Percentiles rank a stretch among this genome's conserved stretches.
Evolutionary conservation across 192 early-diverging fungal genomes (phyloP).

Genomic region (Linnemannia hyalina): DNA sequence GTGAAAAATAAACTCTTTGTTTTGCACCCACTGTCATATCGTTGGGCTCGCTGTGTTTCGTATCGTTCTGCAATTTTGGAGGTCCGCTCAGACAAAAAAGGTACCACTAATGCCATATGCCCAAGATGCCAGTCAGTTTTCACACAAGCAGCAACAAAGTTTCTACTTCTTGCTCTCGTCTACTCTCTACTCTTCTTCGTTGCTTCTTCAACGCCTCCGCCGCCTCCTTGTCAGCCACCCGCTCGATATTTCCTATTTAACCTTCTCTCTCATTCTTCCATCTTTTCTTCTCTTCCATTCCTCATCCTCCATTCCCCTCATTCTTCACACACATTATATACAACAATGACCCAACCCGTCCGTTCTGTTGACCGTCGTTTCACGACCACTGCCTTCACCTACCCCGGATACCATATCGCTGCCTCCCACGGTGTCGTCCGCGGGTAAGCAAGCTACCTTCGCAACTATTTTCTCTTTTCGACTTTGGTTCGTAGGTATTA

Average conservation of each 20-base stretch:
- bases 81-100: no score
- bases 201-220: background rate
- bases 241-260: background rate
- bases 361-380: conserved; percentile 34
- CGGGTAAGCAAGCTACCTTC: background rate
- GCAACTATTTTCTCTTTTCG: background rate
- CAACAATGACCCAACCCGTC: background rate
- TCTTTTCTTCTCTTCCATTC: background rate
- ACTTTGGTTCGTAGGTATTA: background rate
- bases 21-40: no score
- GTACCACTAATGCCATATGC: no score
- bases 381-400: conserved; percentile 18
- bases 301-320: background rate
- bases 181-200: background rate
- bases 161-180: background rate
- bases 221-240: background rate
- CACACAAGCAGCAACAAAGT: no score
- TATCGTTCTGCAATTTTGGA: no score
- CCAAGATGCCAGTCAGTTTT: no score
- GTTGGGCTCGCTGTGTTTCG: no score
- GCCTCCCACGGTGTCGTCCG: conserved; percentile 27
- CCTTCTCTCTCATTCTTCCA: background rate
- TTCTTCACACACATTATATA: background rate
- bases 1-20: no score
- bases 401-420: conserved; percentile 25